A percentile compares a stretch with the other conserved stretches of the same genome.
Evolutionary conservation across 495 filamentous ascomycete species (phyloP).

Genomic region (Rostrohypoxylon terebratum): DNA sequence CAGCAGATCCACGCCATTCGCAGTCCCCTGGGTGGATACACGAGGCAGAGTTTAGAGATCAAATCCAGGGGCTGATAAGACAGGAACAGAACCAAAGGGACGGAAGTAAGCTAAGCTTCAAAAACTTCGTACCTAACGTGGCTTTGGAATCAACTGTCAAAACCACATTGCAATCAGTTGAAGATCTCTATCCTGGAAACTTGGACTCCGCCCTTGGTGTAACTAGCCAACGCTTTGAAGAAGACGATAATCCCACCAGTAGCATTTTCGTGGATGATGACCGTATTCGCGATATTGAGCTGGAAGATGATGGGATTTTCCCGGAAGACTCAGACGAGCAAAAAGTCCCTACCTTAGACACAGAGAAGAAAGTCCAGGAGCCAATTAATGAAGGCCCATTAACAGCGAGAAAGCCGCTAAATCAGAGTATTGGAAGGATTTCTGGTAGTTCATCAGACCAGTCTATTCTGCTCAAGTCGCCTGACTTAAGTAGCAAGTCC

Average conservation of each 20-base stretch:
- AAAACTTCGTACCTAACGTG: constrained; percentile 67
- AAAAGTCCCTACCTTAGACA: constrained; percentile 34
- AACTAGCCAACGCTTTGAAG: constrained; percentile 40
- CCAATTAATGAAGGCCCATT: background rate
- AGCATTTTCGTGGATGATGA: constrained; percentile 61
- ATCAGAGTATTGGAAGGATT: background rate
- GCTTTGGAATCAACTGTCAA: constrained; percentile 70
- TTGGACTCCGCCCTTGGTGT: constrained; percentile 63
- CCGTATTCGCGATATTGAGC: constrained; percentile 53
- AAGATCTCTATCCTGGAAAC: constrained; percentile 83
- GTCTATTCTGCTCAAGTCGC: background rate
- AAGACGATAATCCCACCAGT: constrained; percentile 42
- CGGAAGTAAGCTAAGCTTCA: constrained; percentile 66
- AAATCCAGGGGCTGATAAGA: constrained; percentile 68
- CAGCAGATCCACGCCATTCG: constrained; percentile 78
- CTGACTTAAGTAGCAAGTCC: background rate
- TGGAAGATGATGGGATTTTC: constrained; percentile 56
- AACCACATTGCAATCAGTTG: constrained; percentile 83
- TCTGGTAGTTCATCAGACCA: background rate
- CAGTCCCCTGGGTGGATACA: constrained; percentile 85
- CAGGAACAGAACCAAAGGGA: constrained; percentile 70
- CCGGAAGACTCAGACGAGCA: constrained; percentile 69
- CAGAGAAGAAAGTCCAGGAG: constrained; percentile 16
- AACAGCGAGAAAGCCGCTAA: constrained; percentile 8
- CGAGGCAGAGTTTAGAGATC: constrained; percentile 81